Evolutionary conservation across 345 rosid species (phyloP).

Genomic region (Euphorbia lathyris): DNA sequence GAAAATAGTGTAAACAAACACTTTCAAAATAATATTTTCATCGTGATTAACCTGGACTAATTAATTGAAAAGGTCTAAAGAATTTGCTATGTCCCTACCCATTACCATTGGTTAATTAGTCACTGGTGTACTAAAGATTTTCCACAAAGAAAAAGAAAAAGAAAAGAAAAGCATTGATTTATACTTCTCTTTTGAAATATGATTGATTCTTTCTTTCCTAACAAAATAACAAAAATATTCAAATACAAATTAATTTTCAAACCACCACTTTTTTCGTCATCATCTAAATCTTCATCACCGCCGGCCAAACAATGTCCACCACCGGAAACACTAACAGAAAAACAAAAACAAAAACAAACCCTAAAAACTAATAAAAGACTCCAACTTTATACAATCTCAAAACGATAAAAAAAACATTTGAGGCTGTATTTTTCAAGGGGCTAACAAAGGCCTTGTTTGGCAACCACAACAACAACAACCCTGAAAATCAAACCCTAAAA

Average conservation of each 20-base stretch:
- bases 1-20: too few species aligned
- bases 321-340: background rate
- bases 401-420: background rate
- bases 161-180: background rate
- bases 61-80: conserved; percentile 15
- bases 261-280: conserved; percentile 24
- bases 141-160: conserved; percentile 10
- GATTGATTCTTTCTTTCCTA: conserved; percentile 12
- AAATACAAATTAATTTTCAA: conserved; percentile 9
- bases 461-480: conserved; percentile 23
- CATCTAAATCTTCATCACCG: conserved; percentile 1
- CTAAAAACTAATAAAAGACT: conserved; percentile 2
- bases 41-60: background rate
- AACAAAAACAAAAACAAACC: background rate
- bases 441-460: conserved; percentile 31
- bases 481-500: conserved; percentile 44
- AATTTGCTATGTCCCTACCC: conserved; percentile 29
- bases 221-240: conserved; percentile 21
- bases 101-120: conserved; percentile 1
- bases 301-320: conserved; percentile 12
- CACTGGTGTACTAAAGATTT: conserved; percentile 10
- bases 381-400: conserved; percentile 21
- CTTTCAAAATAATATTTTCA: too few species aligned
- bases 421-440: conserved; percentile 11
- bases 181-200: conserved; percentile 1